phyloP scores from a whole-genome alignment of 805 yeast genomes.

The Kodamaea laetipori region DNA sequence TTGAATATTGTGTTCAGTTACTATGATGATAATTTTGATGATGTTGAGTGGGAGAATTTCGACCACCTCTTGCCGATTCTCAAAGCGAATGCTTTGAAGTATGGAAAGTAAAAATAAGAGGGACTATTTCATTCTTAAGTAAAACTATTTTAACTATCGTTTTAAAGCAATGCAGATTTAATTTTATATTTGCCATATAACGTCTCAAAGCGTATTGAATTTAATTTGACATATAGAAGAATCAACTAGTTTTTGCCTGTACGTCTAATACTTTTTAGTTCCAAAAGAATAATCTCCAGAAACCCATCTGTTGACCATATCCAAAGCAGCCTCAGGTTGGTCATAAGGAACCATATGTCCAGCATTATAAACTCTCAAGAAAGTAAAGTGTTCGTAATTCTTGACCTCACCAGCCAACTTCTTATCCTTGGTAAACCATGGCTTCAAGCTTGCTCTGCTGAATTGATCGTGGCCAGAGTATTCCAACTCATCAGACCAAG shows the following conservation, averaged over 20 bases:
- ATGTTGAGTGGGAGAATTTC: constrained; percentile 24
- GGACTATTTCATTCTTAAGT: too few relatives aligned
- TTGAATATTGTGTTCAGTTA: constrained; percentile 37
- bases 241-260: too few relatives aligned
- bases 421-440: constrained; percentile 21
- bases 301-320: constrained; percentile 86
- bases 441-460: constrained; percentile 19
- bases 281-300: constrained; percentile 53
- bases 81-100: constrained; percentile 22
- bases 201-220: too few relatives aligned
- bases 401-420: constrained; percentile 69
- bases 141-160: too few relatives aligned
- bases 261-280: not conserved
- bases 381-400: constrained; percentile 71
- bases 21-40: constrained; percentile 30
- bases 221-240: too few relatives aligned
- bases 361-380: constrained; percentile 81
- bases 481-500: constrained; percentile 34
- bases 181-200: too few relatives aligned
- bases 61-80: constrained; percentile 24
- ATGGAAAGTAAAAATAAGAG: not conserved
- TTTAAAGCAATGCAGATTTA: too few relatives aligned
- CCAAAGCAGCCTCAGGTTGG: constrained; percentile 76
- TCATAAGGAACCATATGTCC: constrained; percentile 97
- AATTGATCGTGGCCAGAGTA: constrained; percentile 23